Base-by-base conservation (phyloP, 1,284 basidiomycete genomes). In the Entoloma clypeatum region DNA sequence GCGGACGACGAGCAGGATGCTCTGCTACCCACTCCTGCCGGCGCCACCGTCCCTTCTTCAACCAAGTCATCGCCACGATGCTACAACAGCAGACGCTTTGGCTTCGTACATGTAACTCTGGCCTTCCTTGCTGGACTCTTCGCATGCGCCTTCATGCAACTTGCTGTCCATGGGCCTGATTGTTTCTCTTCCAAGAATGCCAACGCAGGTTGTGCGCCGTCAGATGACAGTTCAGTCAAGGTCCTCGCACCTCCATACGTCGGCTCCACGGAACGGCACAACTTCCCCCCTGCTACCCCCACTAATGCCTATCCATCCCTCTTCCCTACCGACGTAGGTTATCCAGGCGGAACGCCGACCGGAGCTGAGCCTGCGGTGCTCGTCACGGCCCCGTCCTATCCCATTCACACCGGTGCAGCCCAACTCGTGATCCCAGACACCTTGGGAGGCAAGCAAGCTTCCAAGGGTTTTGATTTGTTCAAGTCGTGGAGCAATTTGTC, bases 401-500 rank as follows among this genome's bases (percentile, higher is more conserved):
- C 89, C 7, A 58, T 83, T 9, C 83, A 90, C 49, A 79, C 80
- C 1, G 82, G 78, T 8, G 77, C 82, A 10, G 71, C 81, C 1
- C 74, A 83, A 32, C 74, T 92, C 28, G 67, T 89, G 13, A 63
- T 61, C 13, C 80, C 79, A 1, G 36, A 55, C 38, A 47, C 52
- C 24, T 43, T 65, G 48, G 42, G 45, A 55, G 25, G 49, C 45
- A 41, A 50, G 21, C 49, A 38, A 16, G 61, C 59, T 44, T 55
- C 47, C 24, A 63, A 56, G 27, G 59, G 55, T 2, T 86, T 82
- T 49, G 75, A 83, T 57, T 56, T 92, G 26, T 79, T 89, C 62
- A 77, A 74, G 54, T 73, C 77, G 34, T 90, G 89, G 86, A 90
- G 90, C 0, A 91, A 91, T 56, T 62, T 92, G 27, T 81, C 85